Evolutionary conservation across 148 eudicot species (phyloP), one percentile per base, ranked within the genome.

Genomic region (Diospyros lotus): DNA sequence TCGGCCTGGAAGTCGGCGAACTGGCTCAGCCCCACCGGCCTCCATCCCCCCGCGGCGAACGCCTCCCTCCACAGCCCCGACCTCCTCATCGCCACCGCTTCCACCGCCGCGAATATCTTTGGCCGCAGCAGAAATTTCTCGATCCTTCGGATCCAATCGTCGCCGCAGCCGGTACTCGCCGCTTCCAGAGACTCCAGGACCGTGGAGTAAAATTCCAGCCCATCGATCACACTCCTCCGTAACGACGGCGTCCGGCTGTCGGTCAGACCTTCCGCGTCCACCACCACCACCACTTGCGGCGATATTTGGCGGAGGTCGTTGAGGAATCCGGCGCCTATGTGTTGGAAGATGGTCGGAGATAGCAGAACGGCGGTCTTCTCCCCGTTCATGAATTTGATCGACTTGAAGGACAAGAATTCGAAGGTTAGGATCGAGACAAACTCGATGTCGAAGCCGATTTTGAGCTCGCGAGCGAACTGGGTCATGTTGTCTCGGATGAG

Each of bases 1-100:
- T 94, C 98, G 0, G 98, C 98, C 65, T 94, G 97, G 9, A 89
- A 89, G 62, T 92, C 97, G 2, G 97, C 90, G 78, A 92, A 92
- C 78, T 85, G 92, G 46, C 98, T 92, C 64, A 86, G 81, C 81
- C 86, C 89, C 39, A 91, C 89, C 55, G 90, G 85, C 87, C 87
- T 80, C 76, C 88, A 62, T 62, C 97, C 98, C 42, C 87, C 89
- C 77, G 73, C 81, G 18, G 61, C 79, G 59, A 91, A 80, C 73
- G 86, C 90, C 86, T 91, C 90, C 82, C 92, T 78, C 98, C 97
- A 88, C 62, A 88, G 72, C 73, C 82, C 66, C 56, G 64, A 77
- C 28, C 84, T 69, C 78, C 90, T 66, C 28, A 28, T 28, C 55
- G 93, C 84, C n/a, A 85, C 90, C 46, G 87, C 87, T 76, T 88